Base-by-base conservation (phyloP, 2,329 filamentous ascomycete species). In the Pseudogymnoascus sp. region DNA sequence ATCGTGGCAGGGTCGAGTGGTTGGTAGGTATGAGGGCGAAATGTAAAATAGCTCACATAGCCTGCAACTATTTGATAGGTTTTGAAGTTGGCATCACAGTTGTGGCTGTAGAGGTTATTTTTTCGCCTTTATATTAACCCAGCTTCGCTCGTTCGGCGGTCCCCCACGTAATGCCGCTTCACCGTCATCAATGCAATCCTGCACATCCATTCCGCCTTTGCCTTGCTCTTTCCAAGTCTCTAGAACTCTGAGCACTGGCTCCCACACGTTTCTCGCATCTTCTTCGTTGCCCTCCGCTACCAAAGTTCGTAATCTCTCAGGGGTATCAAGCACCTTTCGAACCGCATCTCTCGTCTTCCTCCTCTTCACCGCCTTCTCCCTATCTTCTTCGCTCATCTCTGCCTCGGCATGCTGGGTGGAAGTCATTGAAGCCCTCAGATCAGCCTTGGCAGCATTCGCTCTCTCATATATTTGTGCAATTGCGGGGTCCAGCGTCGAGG, bases 401-500 rank as follows among this genome's bases (percentile, higher is more conserved):
- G 40, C 53, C 31, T 49, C 46, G 11, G 38, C 53, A 23, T 56
- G 40, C 28, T 65, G 64, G 5, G 49, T 23, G 31, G 49, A 12
- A 9, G 63, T 63, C 61, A 71, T 63, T 8, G 63, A 63, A 40
- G 63, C 65, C 62, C 65, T 68, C 63, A 73, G 65, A 28, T 70
- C 69, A 61, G 56, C 64, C 65, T 67, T 71, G 14, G 72, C 66
- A 59, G 34, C 64, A 64, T 66, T 68, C 5, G 71, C 69, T 43
- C 65, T 66, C 60, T 66, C 81, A 69, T 90, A 90, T 68, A 93
- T 91, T 66, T 90, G 87, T 2, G 84, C 83, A 60, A 93, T 89
- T 38, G 89, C 89, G 2, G 87, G 86, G 67, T 88, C 85, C 34
- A 93, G 80, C 0, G 87, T 91, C 53, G 85, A 86, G 1, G 87